Evolutionary conservation across 495 filamentous ascomycete species (phyloP).

Genomic region (Neurospora sp.): DNA sequence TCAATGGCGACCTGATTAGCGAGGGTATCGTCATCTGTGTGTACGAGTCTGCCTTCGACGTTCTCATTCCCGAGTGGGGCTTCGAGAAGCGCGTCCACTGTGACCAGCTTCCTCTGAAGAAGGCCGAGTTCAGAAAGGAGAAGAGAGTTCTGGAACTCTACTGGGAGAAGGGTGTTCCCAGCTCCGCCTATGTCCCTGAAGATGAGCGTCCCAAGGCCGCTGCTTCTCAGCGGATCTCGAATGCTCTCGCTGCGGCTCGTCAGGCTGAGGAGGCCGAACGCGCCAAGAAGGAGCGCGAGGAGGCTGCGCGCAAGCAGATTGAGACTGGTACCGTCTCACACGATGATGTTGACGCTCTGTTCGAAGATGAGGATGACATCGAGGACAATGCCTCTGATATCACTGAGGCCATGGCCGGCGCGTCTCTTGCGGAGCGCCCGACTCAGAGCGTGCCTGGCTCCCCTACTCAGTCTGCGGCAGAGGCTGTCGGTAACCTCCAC

Average conservation of each 20-base stretch:
- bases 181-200: conserved; percentile 90
- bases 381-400: conserved; percentile 81
- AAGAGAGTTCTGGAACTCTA: conserved; percentile 88
- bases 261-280: conserved; percentile 72
- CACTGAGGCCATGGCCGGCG: conserved; percentile 73
- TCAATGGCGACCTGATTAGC: conserved; percentile 86
- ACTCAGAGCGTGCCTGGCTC: conserved; percentile 96
- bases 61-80: conserved; percentile 94
- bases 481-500: conserved; percentile 59
- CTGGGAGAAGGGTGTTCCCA: conserved; percentile 98
- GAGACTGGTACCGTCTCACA: conserved; percentile 86
- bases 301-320: conserved; percentile 79
- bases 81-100: conserved; percentile 99
- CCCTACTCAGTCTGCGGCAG: conserved; percentile 66
- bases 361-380: conserved; percentile 59
- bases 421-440: conserved; percentile 73
- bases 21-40: conserved; percentile 96
- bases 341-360: conserved; percentile 83
- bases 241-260: conserved; percentile 63
- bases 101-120: conserved; percentile 94
- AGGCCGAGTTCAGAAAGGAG: conserved; percentile 95
- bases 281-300: conserved; percentile 70
- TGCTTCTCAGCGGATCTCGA: conserved; percentile 53
- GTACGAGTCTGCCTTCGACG: conserved; percentile 97
- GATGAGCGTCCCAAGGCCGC: conserved; percentile 85